Evolutionary conservation across 345 rosid genomes (phyloP), one percentile per base, ranked within the genome.

Genomic region (Corchorus capsularis): DNA sequence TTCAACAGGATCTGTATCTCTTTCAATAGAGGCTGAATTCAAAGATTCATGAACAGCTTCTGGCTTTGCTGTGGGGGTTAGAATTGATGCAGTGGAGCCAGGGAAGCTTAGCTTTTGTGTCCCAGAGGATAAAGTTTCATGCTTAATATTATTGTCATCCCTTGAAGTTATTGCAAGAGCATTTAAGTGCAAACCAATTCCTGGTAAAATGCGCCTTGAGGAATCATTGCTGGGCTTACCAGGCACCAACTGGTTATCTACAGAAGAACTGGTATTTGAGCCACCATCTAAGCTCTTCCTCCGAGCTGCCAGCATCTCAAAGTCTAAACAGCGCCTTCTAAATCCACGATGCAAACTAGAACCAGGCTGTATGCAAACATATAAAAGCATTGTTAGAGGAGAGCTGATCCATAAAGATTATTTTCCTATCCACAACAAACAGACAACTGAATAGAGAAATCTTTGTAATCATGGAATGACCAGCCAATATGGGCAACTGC

Each of bases 241-340:
- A 69, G 81, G 83, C 53, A 83, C 80, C 75, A 86, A 69, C 72
- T 85, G 86, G 55, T 59, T 76, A 72, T 80, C 83, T 69, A 72
- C 69, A 41, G 85, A 78, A 71, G 83, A 77, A 78, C 69, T 79
- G 50, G 75, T 72, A 81, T 50, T 80, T 46, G 87, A 82, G 63
- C 80, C 75, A 49, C 75, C 74, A 45, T 77, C 81, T 45, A 75
- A 69, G 80, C 79, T 81, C 86, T 86, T 93, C 80, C 82, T 85
- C 78, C 84, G 80, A 73, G 85, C 85, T 77, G 88, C 91, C 45
- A 73, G 86, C 84, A 79, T 82, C 84, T 90, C 97, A 83, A 93
- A 96, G 87, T 96, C 97, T 34, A 96, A 83, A 86, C 99, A 96
- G 35, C 99, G 97, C 82, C 99, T 89, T 79, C 93, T 82, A 86